Base-by-base conservation (phyloP, 768 basidiomycete genomes). In the Lactifluus hygrophoroides region DNA sequence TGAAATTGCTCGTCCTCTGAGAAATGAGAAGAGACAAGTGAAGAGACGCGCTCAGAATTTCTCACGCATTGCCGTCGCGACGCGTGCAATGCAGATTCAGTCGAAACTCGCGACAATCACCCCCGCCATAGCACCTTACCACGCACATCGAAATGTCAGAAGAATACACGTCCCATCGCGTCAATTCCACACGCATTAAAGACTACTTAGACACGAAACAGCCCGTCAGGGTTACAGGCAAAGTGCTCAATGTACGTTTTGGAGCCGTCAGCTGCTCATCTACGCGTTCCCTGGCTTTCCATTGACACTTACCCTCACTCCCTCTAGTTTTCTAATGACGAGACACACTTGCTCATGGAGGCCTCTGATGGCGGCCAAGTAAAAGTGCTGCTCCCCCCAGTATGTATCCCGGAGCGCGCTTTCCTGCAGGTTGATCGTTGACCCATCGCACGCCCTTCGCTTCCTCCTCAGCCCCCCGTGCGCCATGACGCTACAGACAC, bases 401-500 rank as follows among this genome's bases (percentile, higher is more conserved):
- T 57, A 48, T 37, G 64, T 52, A 16, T 19, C 13, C 17, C 16
- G 3, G 13, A n/a, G 30, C 25, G 25, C 21, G 3, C 32, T 19
- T 35, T 4, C 19, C 32, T 0, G 21, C 11, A 3, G 30, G 25
- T 28, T 58, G 50, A 57, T 28, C n/a, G 19, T 27, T n/a, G n/a
- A n/a, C n/a, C n/a, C 25, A 3, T 28, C 17, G 8, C 3, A 11
- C 21, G 35, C n/a, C n/a, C n/a, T n/a, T n/a, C n/a, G 10, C 16
- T 37, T 11, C 9, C n/a, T 5, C 6, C 34, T 30, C 47, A 25
- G 51, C 51, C 30, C 28, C 56, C 43, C 19, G 57, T 38, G 40
- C 52, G 81, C 77, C 76, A 74, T 57, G 67, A 74, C 25, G 69
- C 75, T 46, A 71, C 84, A 51, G 70, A 71, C 51, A 71, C 78